Evolutionary conservation across 2,329 filamentous ascomycete genomes (phyloP), one percentile per base, ranked within the genome.

Genomic region (Ophiostoma sp.): DNA sequence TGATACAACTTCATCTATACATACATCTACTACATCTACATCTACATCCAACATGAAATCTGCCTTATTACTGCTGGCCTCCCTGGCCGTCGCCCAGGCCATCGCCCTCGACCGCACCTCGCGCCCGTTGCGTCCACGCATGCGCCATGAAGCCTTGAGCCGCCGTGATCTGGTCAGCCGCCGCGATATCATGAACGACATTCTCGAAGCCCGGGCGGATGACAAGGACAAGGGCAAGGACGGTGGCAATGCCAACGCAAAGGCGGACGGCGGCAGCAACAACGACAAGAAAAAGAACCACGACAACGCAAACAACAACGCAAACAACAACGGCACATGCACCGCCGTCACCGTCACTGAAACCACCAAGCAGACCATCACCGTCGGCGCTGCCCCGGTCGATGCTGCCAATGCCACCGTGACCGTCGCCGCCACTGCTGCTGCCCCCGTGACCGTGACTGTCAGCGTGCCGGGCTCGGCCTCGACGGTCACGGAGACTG

Each of bases 311-410:
- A 62, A 60, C 10, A 31, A 31, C 36, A 67, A 35, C 39, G 69
- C 70, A 39, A 78, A 76, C 52, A 23, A 36, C 57, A 66, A 68
- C 62, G n/a, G n/a, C 36, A 60, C 54, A n/a, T 62, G 67, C 64
- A 11, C 64, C 3, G 67, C 36, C 68, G 57, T 36, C n/a, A 69
- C 64, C 23, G 52, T 67, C 10, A 68, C 66, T 13, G 41, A n/a
- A n/a, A 23, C 62, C 3, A 65, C 62, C 35, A n/a, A 41, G 10
- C 20, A 39, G 20, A 39, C 62, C 6, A 27, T 36, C 17, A 62
- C 69, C 2, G 67, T 57, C 15, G 66, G 41, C 27, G 68, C 67
- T 17, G 54, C 39, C 17, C 23, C 69, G 3, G 67, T 8, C 36
- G 62, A 64, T 15, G 66, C 65, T 15, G 67, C n/a, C 33, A 65